phyloP scores from a whole-genome alignment of 306 rosid genomes.

The Gastrolobium bilobum region DNA sequence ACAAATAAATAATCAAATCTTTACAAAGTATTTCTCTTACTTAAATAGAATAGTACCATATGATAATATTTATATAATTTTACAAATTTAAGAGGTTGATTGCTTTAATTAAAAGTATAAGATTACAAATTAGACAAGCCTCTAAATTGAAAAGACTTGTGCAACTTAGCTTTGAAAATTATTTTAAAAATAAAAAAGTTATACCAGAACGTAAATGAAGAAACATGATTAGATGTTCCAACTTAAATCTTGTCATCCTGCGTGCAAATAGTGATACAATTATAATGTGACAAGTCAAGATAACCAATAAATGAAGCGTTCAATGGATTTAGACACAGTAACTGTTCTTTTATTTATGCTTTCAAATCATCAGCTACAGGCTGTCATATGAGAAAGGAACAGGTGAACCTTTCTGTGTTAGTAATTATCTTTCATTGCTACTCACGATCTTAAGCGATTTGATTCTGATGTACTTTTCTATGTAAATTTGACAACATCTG shows the following conservation, averaged over 20 bases:
- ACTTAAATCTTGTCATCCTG: conserved; percentile 31
- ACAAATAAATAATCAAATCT: no score
- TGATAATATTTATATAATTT: background rate
- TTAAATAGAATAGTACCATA: background rate
- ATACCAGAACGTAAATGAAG: conserved; percentile 1
- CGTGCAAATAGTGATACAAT: conserved; percentile 31
- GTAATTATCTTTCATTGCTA: background rate
- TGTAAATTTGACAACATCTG: background rate
- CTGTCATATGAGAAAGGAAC: background rate
- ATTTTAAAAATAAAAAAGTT: background rate
- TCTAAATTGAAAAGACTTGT: background rate
- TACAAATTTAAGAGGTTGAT: background rate
- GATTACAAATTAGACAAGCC: background rate
- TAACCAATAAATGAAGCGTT: conserved; percentile 22
- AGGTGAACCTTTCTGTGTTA: background rate
- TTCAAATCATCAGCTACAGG: background rate
- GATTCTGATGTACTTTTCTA: background rate
- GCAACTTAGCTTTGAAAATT: background rate
- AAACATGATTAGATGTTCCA: conserved; percentile 45
- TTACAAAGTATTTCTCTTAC: background rate
- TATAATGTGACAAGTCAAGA: conserved; percentile 34
- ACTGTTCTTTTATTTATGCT: background rate
- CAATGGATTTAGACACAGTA: background rate
- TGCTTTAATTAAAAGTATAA: background rate
- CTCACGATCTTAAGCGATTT: background rate